Base-by-base conservation (phyloP, 495 filamentous ascomycete species). In the Pseudotulostoma volvatum region DNA sequence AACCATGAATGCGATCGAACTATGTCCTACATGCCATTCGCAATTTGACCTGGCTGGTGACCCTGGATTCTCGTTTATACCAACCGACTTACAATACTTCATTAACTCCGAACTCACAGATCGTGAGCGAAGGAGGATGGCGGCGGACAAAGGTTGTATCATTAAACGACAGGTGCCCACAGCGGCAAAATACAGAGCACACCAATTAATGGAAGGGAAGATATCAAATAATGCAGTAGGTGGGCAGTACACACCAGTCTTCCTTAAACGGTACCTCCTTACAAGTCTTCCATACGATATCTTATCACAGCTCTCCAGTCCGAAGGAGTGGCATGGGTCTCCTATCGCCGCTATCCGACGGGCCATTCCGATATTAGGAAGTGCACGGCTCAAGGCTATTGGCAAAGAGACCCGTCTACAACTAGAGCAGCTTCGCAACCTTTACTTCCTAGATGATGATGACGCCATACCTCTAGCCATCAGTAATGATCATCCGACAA, bases 101-200 rank as follows among this genome's bases (percentile, higher is more conserved):
- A 42, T 32, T n/a, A 14, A 50, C 16, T 44, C 41, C 17, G 49
- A 49, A 34, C n/a, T 34, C 1, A 31, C 41, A 36, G 42, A 49
- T 17, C 23, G 23, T n/a, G 19, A 40, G 15, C 19, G 41, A 2
- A 42, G 37, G 34, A 19, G 31, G 7, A 38, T 9, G 1, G n/a
- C 35, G 8, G 9, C 18, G 1, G 18, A 19, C 9, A 34, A 9
- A 9, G 40, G 20, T 11, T 8, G 13, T 2, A 0, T 17, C 0
- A 3, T 23, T 3, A 7, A 23, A 20, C 35, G 37, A 34, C 7
- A 15, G 9, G 34, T 18, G n/a, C 44, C 40, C 3, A 18, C 21
- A 9, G 18, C 33, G 2, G 38, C 16, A 28, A 9, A 16, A 18
- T 42, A 20, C 33, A 19, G 9, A 17, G 18, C 4, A 11, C 36